These are phyloP conservation scores for Didymella exigua DNA, from an alignment of 2,329 filamentous ascomycete genomes.

Conservation along the genomic window DNA sequence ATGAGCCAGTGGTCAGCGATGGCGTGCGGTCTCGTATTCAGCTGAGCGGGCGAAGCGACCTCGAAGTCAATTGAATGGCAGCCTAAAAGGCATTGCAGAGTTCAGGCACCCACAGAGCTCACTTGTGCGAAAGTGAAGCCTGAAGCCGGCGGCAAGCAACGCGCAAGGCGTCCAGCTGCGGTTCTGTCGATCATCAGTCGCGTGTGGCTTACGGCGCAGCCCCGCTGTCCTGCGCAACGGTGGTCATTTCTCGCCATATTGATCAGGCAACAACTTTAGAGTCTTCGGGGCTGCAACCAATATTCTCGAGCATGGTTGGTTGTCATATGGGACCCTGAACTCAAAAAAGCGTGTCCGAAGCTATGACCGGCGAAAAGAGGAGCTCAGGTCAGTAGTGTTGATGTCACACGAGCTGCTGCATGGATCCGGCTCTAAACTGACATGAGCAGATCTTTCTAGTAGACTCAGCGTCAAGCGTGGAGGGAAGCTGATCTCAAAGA, in stretches of 20 bases:
- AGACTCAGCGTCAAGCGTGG: constrained; percentile 36
- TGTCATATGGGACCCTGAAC: constrained; percentile 22
- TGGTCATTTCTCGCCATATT: constrained; percentile 9
- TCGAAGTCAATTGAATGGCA: constrained; percentile 37
- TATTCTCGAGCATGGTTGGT: constrained; percentile 13
- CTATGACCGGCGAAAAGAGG: constrained; percentile 42
- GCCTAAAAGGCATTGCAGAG: constrained; percentile 37
- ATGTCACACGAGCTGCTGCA: constrained; percentile 2
- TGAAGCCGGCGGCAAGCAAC: constrained; percentile 21
- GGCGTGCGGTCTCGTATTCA: constrained; percentile 1
- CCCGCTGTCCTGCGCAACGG: constrained; percentile 10
- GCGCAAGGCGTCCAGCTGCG: constrained; percentile 22
- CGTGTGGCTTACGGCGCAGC: constrained; percentile 14
- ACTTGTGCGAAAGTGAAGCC: constrained; percentile 30
- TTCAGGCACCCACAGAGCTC: constrained; percentile 31
- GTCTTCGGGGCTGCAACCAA: neutral
- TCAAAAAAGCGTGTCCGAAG: constrained; percentile 17
- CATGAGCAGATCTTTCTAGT: constrained; percentile 29
- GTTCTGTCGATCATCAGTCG: constrained; percentile 24
- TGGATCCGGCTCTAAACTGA: constrained; percentile 5
- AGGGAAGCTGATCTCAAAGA: constrained; percentile 30
- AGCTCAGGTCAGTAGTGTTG: constrained; percentile 33
- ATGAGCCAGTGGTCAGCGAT: constrained; percentile 1
- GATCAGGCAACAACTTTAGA: constrained; percentile 9
- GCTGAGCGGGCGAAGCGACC: constrained; percentile 14